Evolutionary conservation across 441 rosid genomes (phyloP).

Genomic region (Gossypium lobatum): DNA sequence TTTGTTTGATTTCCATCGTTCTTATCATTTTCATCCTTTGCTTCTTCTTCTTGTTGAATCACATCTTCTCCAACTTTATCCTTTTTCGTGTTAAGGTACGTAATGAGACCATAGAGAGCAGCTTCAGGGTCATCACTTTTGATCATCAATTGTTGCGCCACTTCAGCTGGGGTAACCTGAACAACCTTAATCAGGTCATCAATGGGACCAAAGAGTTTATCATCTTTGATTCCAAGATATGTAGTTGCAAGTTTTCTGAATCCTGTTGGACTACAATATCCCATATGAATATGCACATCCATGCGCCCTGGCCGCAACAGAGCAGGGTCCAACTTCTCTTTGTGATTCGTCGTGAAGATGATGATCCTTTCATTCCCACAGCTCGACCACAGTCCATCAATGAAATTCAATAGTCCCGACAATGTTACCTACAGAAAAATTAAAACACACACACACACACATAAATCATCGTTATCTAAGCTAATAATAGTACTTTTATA

Average conservation of each 20-base stretch:
- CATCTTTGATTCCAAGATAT: conserved; percentile 33
- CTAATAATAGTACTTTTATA: neutral
- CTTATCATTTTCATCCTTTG: neutral
- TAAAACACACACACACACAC: neutral
- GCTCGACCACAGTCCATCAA: conserved; percentile 52
- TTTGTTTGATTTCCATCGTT: neutral
- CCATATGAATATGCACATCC: conserved; percentile 51
- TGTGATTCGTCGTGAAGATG: conserved; percentile 42
- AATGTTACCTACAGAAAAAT: conserved; percentile 31
- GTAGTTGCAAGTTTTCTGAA: conserved; percentile 33
- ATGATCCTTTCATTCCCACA: conserved; percentile 54
- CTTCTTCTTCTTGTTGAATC: neutral
- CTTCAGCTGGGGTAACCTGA: conserved; percentile 41
- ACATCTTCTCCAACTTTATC: neutral
- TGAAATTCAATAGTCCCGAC: conserved; percentile 49
- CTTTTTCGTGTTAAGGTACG: conserved; percentile 25
- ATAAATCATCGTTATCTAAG: neutral
- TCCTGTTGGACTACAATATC: conserved; percentile 29
- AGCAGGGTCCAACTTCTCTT: conserved; percentile 45
- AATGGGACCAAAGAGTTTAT: conserved; percentile 18
- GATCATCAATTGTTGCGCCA: conserved; percentile 42
- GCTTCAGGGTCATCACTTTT: conserved; percentile 16
- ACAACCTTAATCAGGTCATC: conserved; percentile 19
- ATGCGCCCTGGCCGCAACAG: conserved; percentile 50
- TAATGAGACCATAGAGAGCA: conserved; percentile 24